Evolutionary conservation across 495 filamentous ascomycete species (phyloP).

Genomic region (Neurospora sp.): DNA sequence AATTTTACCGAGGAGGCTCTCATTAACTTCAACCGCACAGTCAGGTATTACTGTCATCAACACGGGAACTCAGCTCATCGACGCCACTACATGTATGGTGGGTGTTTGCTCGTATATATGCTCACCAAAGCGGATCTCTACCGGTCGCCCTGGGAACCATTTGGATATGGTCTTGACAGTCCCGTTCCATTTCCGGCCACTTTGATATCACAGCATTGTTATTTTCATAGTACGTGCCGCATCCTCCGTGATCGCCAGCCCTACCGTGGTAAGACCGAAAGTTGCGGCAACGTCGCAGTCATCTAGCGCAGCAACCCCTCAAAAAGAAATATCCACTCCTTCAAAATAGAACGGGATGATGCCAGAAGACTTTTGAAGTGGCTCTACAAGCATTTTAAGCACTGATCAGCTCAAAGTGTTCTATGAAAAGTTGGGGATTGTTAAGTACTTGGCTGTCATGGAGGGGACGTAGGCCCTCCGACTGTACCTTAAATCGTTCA

Average conservation of each 20-base stretch:
- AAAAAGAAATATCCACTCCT: background rate
- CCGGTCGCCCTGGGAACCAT: background rate
- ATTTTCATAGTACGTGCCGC: background rate
- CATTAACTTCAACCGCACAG: background rate
- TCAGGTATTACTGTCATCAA: background rate
- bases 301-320: background rate
- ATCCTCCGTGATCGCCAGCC: background rate
- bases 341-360: background rate
- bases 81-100: background rate
- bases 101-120: background rate
- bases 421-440: no score
- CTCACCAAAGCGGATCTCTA: background rate
- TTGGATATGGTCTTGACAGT: background rate
- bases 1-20: background rate
- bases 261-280: background rate
- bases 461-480: no score
- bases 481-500: no score
- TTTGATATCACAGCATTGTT: background rate
- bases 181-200: background rate
- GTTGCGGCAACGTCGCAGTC: background rate
- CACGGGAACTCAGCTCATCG: background rate
- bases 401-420: no score
- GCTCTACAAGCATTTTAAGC: background rate
- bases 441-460: no score
- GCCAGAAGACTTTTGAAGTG: background rate